Conservation (phyloP, 257 asterid genomes). For the Penstemon davidsonii region DNA sequence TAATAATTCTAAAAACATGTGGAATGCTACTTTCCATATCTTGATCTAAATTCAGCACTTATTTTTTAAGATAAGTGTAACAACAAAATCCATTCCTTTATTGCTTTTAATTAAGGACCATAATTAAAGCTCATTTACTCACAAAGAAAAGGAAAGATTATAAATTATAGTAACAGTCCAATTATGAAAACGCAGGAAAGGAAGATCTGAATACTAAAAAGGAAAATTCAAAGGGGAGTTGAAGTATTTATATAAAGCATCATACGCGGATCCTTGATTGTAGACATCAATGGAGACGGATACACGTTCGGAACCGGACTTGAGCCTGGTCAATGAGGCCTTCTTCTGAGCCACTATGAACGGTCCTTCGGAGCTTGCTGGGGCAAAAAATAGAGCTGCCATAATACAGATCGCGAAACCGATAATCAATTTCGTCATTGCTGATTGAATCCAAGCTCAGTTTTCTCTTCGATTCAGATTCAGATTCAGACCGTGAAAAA, state of each 20-base stretch:
- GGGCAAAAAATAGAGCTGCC: conserved; percentile 32
- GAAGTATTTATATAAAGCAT: not conserved
- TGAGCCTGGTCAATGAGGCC: conserved; percentile 68
- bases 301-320: conserved; percentile 73
- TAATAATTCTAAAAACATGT: too few relatives aligned
- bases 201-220: conserved; percentile 31
- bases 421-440: conserved; percentile 41
- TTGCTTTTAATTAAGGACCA: conserved; percentile 22
- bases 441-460: conserved; percentile 14
- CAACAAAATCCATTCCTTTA: conserved; percentile 12
- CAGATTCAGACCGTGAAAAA: conserved; percentile 22
- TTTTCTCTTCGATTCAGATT: conserved; percentile 18
- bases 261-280: conserved; percentile 90
- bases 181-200: not conserved
- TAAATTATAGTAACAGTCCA: conserved; percentile 1
- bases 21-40: not conserved
- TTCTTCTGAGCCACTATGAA: conserved; percentile 87
- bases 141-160: conserved; percentile 19
- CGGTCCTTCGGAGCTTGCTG: conserved; percentile 66
- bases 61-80: not conserved
- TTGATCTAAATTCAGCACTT: conserved; percentile 6
- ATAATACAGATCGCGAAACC: conserved; percentile 29
- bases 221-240: not conserved
- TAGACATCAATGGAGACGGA: conserved; percentile 71
- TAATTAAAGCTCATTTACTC: not conserved